phyloP scores from a whole-genome alignment of 140 eudicot species.

The Eryngium alpinum region DNA sequence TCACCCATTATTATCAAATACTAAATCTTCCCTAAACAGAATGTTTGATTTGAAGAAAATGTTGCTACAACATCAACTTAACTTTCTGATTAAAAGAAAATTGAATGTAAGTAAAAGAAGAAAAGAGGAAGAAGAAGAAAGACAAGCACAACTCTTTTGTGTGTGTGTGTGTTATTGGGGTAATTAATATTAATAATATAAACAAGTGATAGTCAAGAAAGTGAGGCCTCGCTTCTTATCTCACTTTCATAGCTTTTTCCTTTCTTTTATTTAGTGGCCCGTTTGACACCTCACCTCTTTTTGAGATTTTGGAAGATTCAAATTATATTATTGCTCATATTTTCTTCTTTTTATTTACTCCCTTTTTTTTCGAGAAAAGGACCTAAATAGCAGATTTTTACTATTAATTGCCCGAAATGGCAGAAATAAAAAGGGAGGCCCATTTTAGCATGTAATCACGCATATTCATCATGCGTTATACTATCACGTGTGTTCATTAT shows the following conservation, averaged over 20 bases:
- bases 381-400: too few relatives aligned
- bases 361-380: too few relatives aligned
- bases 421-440: too few relatives aligned
- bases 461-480: too few relatives aligned
- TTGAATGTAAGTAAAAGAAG: not conserved
- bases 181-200: not conserved
- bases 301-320: not conserved
- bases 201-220: slow-evolving; percentile 11
- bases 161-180: not conserved
- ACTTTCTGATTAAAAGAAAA: not conserved
- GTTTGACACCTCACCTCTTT: not conserved
- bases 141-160: not conserved
- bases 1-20: slow-evolving; percentile 23
- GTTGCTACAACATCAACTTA: not conserved
- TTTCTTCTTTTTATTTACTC: not conserved
- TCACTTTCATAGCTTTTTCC: not conserved
- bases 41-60: not conserved
- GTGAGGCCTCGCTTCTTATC: slow-evolving; percentile 9
- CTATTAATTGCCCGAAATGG: too few relatives aligned
- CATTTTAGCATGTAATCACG: too few relatives aligned
- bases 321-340: not conserved
- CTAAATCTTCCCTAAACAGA: not conserved
- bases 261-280: not conserved
- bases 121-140: not conserved
- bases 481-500: too few relatives aligned